Evolutionary conservation across 164 flowering plant genomes (phyloP), one percentile per base, ranked within the genome.

Genomic region (Aristolochia contorta): DNA sequence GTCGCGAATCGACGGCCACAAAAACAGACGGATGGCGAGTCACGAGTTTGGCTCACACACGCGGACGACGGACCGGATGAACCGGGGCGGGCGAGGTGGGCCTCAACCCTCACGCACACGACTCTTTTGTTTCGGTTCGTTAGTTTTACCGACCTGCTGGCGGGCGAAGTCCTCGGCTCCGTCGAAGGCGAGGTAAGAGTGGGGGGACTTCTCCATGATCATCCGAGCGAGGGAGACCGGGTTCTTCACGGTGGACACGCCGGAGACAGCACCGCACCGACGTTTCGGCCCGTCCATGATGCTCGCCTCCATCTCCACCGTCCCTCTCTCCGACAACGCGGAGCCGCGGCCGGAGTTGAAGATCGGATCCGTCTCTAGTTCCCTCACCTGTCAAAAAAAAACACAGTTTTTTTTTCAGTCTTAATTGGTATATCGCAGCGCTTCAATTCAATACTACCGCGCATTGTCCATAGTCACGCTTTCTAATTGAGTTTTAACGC

Each of bases 261-360:
- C 99, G 6, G 96, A 90, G 16, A 93, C 97, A 37, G 97, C 99
- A 0, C 99, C 99, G 68, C 91, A 93, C 59, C 91, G 65, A 62
- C 95, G 70, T 50, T 65, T 74, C 6, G 66, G 53, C 2, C 99
- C 99, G 50, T 93, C 97, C 99, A 93, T 93, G 32, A 93, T 93
- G 74, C 91, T 84, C 0, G 99, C 97, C 65, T 93, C 99, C 97
- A 93, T 93, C 81, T 93, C 99, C 67, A 80, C 99, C 75, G 91
- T 90, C 33, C 95, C 97, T 33, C 82, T 79, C 67, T 68, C 91
- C 16, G 99, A 88, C 43, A 93, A 74, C 1, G 92, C 97, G 0
- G 97, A 91, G 71, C 99, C 99, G 52, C 96, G 86, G 20, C 99
- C 99, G 0, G 99, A 84, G 60, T 93, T 93, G 69, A 93, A 93